Evolutionary conservation across 225 moss, liverwort and hornwort species (phyloP).

Genomic region (Climacium dendroides): DNA sequence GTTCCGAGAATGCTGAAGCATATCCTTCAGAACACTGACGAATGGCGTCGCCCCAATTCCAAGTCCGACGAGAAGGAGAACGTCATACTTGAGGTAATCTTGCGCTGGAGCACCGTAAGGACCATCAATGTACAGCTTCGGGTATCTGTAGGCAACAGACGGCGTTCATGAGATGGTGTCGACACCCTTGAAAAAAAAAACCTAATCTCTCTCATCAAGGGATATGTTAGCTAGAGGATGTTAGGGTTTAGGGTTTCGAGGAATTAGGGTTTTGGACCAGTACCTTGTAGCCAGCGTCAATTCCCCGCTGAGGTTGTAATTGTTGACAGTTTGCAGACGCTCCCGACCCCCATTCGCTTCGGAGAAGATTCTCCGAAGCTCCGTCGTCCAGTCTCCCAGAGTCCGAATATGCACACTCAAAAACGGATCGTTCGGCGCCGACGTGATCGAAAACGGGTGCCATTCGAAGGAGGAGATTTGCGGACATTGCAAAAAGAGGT

Average conservation of each 20-base stretch:
- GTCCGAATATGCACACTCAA: constrained; percentile 95
- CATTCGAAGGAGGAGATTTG: constrained; percentile 89
- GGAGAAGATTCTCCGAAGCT: constrained; percentile 46
- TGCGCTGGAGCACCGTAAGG: constrained; percentile 95
- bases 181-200: neutral
- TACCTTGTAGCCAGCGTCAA: constrained; percentile 66
- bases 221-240: neutral
- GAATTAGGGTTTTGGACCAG: neutral
- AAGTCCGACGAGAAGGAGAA: constrained; percentile 83
- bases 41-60: constrained; percentile 98
- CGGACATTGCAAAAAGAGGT: constrained; percentile 84
- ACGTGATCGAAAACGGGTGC: constrained; percentile 99
- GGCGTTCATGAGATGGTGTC: neutral
- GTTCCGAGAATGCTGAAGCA: constrained; percentile 55
- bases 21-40: constrained; percentile 88
- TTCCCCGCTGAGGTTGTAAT: constrained; percentile 79
- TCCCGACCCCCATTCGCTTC: constrained; percentile 69
- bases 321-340: constrained; percentile 63
- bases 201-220: neutral
- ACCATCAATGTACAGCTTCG: constrained; percentile 77
- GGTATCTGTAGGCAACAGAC: constrained; percentile 37
- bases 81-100: constrained; percentile 87
- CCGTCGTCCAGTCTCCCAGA: constrained; percentile 86
- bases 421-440: constrained; percentile 83
- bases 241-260: neutral